Evolutionary conservation across 768 basidiomycete genomes (phyloP), one percentile per base, ranked within the genome.

Genomic region (Collybia nuda): DNA sequence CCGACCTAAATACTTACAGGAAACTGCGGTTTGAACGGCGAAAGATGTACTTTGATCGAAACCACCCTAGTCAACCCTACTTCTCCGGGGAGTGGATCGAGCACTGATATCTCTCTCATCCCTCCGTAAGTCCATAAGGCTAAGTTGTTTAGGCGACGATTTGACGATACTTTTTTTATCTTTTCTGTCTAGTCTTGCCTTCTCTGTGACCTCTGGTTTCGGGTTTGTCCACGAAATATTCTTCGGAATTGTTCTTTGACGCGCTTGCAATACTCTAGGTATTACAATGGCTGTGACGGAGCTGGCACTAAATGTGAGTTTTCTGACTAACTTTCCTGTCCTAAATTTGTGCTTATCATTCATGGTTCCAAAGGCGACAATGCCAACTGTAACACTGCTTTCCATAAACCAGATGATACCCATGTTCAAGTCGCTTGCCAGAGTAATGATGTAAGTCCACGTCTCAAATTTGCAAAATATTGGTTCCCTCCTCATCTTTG

Each of bases 241-340:
- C 32, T 12, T 40, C 5, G 0, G 2, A 14, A 3, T 29, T 22
- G 29, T 15, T 19, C 21, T 32, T 38, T 40, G 17, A 50, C 24
- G 29, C 14, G 37, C 17, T 21, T 22, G 9, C 19, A 15, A 18
- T 44, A 12, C n/a, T 15, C 14, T 39, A 74, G 75, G 15, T 78
- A 73, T 59, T 74, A 58, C 59, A 62, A 70, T 48, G 75, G 75
- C 7, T 78, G 76, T 44, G 63, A 75, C 42, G 71, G 72, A 38
- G 54, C 61, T 15, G 77, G 77, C 1, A 65, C 70, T n/a, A 62
- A 69, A 53, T 79, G 77, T 75, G 54, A 62, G 71, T 56, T 3
- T 24, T 39, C 17, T 12, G 2, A 6, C 17, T 24, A 12, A 21
- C 1, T 18, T 17, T n/a, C 35, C 9, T 26, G 3, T 26, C 29